Evolutionary conservation across 768 basidiomycete species (phyloP).

Genomic region (Boletus patriciae): DNA sequence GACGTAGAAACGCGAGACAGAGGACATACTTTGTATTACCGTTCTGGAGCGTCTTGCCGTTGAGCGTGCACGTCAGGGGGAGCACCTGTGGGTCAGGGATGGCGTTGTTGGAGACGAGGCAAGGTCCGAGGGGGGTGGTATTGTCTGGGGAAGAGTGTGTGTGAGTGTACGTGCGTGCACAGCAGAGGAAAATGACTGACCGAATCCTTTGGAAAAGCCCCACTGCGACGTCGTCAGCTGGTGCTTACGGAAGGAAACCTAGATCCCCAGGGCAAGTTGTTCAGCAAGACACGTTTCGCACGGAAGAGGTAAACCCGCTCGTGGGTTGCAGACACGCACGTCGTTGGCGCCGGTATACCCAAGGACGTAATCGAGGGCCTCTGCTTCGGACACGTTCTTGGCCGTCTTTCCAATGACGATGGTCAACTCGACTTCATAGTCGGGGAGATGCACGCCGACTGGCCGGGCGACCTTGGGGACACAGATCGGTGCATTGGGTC

Average conservation of each 20-base stretch:
- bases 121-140: slow-evolving; percentile 73
- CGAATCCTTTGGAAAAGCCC: slow-evolving; percentile 87
- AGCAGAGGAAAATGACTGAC: slow-evolving; percentile 36
- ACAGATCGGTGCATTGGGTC: slow-evolving; percentile 61
- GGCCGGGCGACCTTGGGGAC: slow-evolving; percentile 73
- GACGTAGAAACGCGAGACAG: not conserved
- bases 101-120: slow-evolving; percentile 63
- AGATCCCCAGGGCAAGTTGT: not conserved
- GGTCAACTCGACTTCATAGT: slow-evolving; percentile 81
- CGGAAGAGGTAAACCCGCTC: not conserved
- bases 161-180: not conserved
- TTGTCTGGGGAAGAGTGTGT: slow-evolving; percentile 23
- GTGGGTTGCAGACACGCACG: slow-evolving; percentile 38
- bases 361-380: slow-evolving; percentile 84
- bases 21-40: slow-evolving; percentile 65
- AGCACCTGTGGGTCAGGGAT: slow-evolving; percentile 69
- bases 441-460: slow-evolving; percentile 65
- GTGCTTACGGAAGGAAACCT: slow-evolving; percentile 77
- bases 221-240: slow-evolving; percentile 83
- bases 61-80: slow-evolving; percentile 61
- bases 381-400: slow-evolving; percentile 74
- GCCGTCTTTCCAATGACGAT: slow-evolving; percentile 82
- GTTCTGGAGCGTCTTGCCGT: slow-evolving; percentile 68
- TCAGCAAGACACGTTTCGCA: not conserved
- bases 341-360: slow-evolving; percentile 83